Evolutionary conservation across 352 stramenopile species (phyloP), one percentile per base, ranked within the genome.

Genomic region (Pythium pectinolyticum): DNA sequence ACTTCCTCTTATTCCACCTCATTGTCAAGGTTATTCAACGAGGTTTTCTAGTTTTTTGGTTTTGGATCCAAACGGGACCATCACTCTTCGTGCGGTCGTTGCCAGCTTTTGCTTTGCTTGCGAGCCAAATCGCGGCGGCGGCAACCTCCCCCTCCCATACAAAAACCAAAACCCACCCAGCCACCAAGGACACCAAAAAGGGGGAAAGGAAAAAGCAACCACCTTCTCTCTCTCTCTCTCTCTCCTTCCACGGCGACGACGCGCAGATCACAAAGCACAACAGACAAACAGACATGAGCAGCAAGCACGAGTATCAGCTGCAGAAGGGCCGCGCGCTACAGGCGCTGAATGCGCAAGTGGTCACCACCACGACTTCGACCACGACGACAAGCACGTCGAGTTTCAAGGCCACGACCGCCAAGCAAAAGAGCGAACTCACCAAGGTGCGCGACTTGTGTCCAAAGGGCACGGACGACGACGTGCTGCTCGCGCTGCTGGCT

Each of bases 371-470:
- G 30, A 53, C 61, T 24, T 50, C 55, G 10, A 63, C 25, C 24
- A 60, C 4, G 7, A 25, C 46, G 4, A 35, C 46, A 19, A 22
- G 24, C 35, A 27, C 64, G 25, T 43, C 52, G n/a, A n/a, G n/a
- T 5, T 49, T 41, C 28, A 67, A 56, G 63, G 68, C 52, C 52
- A 53, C 27, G 22, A 51, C 25, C 43, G 66, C 54, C 63, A 93
- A 79, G 65, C 59, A 71, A 47, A 73, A 80, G 28, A 77, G 80
- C 45, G 81, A 94, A 75, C 81, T 92, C 55, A 67, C 73, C 41
- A 92, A 88, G 56, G 88, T 92, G 66, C 83, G 84, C 61, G 86
- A 93, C 41, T 61, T 92, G 28, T 95, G 86, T 61, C 86, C 86
- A 43, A 86, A 78, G n/a, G 86, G 82, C 67, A 95, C 82, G 25